These are phyloP conservation scores for Danielozyma ontarioensis DNA, from an alignment of 805 yeast species.

Conservation along the genomic window DNA sequence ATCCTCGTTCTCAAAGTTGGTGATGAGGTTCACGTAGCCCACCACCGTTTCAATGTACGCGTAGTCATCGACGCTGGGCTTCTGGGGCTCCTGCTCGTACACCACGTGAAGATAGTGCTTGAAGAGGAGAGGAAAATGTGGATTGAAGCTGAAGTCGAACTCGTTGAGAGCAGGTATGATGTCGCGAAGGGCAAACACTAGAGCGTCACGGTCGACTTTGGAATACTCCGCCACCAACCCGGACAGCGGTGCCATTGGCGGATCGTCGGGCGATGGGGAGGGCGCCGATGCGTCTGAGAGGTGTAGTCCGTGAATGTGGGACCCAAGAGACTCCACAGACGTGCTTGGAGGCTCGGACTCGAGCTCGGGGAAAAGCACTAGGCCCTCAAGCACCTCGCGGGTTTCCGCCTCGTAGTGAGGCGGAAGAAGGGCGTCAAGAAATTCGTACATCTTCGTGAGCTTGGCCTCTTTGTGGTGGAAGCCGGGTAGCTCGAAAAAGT, in stretches of 20 bases:
- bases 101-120: constrained; percentile 17
- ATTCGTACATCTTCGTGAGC: constrained; percentile 11
- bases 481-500: constrained; percentile 14
- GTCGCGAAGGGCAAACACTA: constrained; percentile 10
- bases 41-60: constrained; percentile 17
- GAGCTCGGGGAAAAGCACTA: constrained; percentile 15
- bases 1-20: constrained; percentile 25
- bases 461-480: constrained; percentile 13
- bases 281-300: not conserved
- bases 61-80: constrained; percentile 13
- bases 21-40: constrained; percentile 15
- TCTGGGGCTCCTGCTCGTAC: constrained; percentile 15
- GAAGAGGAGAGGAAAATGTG: constrained; percentile 17
- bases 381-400: constrained; percentile 9
- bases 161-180: constrained; percentile 24
- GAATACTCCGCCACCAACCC: constrained; percentile 2
- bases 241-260: not conserved
- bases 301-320: not conserved
- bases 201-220: constrained; percentile 9
- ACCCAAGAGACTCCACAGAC: not conserved
- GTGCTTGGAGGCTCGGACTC: constrained; percentile 1
- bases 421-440: constrained; percentile 17
- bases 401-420: constrained; percentile 5
- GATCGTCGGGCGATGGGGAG: not conserved
- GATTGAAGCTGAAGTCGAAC: constrained; percentile 17